These are phyloP conservation scores for Chaetomiaceae sp. DNA, from an alignment of 2,329 filamentous ascomycete genomes.

Conservation along the genomic window DNA sequence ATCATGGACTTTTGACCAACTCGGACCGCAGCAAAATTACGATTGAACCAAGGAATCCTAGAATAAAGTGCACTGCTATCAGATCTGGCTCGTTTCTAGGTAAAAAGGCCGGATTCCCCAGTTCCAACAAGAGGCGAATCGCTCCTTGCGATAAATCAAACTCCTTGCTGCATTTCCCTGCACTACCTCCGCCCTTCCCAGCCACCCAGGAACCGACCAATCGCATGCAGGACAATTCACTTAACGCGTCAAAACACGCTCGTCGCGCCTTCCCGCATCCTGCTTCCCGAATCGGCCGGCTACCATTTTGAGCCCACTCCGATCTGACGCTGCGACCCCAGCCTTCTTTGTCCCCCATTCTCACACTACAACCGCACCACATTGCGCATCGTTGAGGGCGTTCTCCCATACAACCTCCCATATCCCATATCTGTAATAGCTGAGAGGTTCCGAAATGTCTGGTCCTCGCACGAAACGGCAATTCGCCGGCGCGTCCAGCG, in stretches of 20 bases:
- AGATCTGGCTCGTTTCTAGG: too few relatives aligned
- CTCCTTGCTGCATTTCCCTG: too few relatives aligned
- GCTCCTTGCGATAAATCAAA: too few relatives aligned
- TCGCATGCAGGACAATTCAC: conserved; percentile 13
- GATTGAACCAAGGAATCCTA: too few relatives aligned
- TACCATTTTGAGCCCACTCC: neutral
- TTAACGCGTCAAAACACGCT: conserved; percentile 26
- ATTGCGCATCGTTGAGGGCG: too few relatives aligned
- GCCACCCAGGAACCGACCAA: conserved; percentile 13
- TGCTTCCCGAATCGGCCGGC: neutral
- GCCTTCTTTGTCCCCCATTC: neutral
- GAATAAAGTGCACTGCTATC: neutral
- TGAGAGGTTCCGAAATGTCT: conserved; percentile 47
- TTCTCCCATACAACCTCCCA: neutral
- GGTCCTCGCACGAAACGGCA: conserved; percentile 55
- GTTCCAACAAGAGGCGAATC: too few relatives aligned
- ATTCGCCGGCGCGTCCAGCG: conserved; percentile 56
- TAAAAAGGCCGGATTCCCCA: too few relatives aligned
- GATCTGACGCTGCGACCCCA: neutral
- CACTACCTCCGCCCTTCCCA: too few relatives aligned
- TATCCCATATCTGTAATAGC: too few relatives aligned
- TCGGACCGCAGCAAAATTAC: neutral
- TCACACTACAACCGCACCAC: neutral
- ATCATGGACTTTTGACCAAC: neutral
- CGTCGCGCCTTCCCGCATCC: conserved; percentile 17